Conservation (phyloP, 306 rosid species). For the Prunus davidiana region DNA sequence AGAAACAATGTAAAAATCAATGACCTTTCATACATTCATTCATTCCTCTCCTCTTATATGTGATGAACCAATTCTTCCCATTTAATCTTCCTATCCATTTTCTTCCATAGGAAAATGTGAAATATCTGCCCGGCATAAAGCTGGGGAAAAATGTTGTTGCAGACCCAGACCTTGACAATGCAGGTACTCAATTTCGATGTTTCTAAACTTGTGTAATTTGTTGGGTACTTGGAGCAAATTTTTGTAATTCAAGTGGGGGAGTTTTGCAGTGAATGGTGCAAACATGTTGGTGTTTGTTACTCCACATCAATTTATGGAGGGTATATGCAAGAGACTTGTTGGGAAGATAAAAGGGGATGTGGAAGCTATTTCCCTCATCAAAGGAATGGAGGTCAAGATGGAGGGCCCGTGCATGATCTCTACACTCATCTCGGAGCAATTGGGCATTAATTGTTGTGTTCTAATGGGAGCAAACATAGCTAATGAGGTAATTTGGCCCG, state of each 20-base stretch:
- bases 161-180: constrained; percentile 72
- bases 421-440: constrained; percentile 57
- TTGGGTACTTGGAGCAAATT: neutral
- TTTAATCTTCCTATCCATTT: neutral
- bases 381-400: constrained; percentile 96
- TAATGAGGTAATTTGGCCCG: constrained; percentile 51
- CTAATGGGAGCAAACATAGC: constrained; percentile 97
- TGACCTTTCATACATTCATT: constrained; percentile 13
- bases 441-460: constrained; percentile 79
- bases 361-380: constrained; percentile 82
- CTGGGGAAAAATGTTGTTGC: constrained; percentile 88
- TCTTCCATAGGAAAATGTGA: constrained; percentile 74
- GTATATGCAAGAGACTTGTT: constrained; percentile 60
- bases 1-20: constrained; percentile 56
- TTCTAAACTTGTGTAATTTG: neutral
- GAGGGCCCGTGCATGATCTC: constrained; percentile 98
- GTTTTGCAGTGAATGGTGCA: constrained; percentile 67
- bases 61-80: constrained; percentile 6
- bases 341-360: constrained; percentile 65
- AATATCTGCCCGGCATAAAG: constrained; percentile 83
- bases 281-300: constrained; percentile 89
- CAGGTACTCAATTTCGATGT: constrained; percentile 41
- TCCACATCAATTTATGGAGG: constrained; percentile 95
- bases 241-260: constrained; percentile 20
- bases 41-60: neutral